Conservation (phyloP, 495 filamentous ascomycete species). For the Oidiodendron maius region DNA sequence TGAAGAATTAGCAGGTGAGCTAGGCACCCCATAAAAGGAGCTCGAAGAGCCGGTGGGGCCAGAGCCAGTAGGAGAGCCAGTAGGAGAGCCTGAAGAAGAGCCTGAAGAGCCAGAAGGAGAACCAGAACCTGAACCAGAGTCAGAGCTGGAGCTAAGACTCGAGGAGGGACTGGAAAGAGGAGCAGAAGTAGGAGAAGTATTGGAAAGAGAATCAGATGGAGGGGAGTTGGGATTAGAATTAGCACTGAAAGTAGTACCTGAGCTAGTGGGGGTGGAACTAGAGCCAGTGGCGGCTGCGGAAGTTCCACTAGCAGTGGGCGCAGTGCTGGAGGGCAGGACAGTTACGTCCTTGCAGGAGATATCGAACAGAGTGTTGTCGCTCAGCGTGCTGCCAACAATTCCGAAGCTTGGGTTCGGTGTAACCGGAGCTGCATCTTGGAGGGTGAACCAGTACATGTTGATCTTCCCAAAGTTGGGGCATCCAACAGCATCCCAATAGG, state of each 20-base stretch:
- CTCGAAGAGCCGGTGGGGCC: neutral
- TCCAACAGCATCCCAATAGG: conserved; percentile 73
- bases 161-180: conserved; percentile 2
- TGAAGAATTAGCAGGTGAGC: neutral
- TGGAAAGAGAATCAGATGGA: no score
- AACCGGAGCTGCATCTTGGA: conserved; percentile 55
- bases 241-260: conserved; percentile 10
- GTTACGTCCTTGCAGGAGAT: conserved; percentile 43
- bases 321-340: conserved; percentile 10
- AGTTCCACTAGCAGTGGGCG: neutral
- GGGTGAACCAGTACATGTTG: conserved; percentile 75
- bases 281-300: conserved; percentile 5
- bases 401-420: conserved; percentile 69
- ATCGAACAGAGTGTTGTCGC: conserved; percentile 56
- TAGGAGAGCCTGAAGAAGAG: neutral
- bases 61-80: neutral
- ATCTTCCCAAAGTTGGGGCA: conserved; percentile 58
- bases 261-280: neutral
- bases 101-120: neutral
- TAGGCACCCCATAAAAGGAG: neutral
- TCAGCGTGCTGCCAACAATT: conserved; percentile 34
- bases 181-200: conserved; percentile 1
- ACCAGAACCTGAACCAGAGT: neutral
- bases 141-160: neutral
- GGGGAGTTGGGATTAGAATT: conserved; percentile 4